A percentile compares a stretch with the other conserved stretches of the same genome.
Evolutionary conservation across 2,329 filamentous ascomycete genomes (phyloP).

Genomic region (Diaporthe australafricana): DNA sequence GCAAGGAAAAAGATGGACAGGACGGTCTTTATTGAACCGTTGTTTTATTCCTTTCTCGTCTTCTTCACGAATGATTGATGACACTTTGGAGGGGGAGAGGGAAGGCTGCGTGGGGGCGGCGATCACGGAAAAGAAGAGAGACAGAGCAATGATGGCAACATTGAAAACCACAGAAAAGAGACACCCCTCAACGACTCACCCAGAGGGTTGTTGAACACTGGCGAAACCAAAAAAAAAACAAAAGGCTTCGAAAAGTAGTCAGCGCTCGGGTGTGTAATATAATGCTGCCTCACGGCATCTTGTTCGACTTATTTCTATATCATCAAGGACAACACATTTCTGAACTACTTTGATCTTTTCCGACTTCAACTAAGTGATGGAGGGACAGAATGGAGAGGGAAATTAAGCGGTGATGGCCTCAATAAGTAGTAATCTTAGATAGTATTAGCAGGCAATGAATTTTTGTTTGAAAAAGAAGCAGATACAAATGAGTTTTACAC

Average conservation of each 20-base stretch:
- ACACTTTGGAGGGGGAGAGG: constrained; percentile 39
- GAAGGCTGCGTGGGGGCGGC: constrained; percentile 27
- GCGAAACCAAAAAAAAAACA: constrained; percentile 2
- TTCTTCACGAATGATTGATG: constrained; percentile 36
- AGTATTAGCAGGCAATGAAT: constrained; percentile 8
- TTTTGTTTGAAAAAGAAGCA: too few relatives aligned
- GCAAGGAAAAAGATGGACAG: constrained; percentile 17
- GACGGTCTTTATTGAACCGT: constrained; percentile 27
- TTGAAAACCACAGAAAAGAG: constrained; percentile 24
- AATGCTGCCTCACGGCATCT: constrained; percentile 63
- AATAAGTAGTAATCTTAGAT: constrained; percentile 12
- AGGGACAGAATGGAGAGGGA: background rate
- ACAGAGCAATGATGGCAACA: constrained; percentile 28
- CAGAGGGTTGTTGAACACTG: constrained; percentile 6
- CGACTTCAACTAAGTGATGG: background rate
- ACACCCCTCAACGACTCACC: background rate
- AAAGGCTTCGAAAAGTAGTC: constrained; percentile 36
- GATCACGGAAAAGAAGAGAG: constrained; percentile 7
- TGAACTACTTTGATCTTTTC: background rate
- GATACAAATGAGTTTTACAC: too few relatives aligned
- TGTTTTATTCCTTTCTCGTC: constrained; percentile 24
- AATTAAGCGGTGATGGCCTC: background rate
- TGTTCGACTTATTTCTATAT: constrained; percentile 22
- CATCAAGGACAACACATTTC: background rate
- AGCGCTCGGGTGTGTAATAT: constrained; percentile 45